Conservation (phyloP, 306 rosid species). For the Castanea mollissima region DNA sequence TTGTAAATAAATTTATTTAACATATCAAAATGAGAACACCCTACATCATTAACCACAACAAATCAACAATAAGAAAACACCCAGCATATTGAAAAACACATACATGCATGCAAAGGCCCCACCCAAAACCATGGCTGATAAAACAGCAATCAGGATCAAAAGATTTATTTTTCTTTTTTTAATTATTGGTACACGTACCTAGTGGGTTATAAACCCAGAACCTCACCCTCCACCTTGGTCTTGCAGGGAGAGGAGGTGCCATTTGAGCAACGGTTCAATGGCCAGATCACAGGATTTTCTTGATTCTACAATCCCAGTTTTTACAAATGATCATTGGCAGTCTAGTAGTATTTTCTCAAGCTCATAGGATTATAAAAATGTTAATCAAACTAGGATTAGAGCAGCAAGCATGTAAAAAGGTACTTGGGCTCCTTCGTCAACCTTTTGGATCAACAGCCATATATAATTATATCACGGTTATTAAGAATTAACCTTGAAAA, state of each 20-base stretch:
- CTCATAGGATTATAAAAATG: too few species aligned
- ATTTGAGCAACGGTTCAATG: too few species aligned
- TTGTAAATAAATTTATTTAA: neutral
- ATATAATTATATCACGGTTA: neutral
- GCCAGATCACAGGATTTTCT: neutral
- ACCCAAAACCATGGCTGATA: neutral
- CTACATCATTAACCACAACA: neutral
- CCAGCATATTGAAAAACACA: constrained; percentile 1
- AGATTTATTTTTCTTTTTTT: too few species aligned
- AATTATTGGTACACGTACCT: too few species aligned
- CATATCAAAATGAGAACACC: neutral
- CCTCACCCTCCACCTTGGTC: too few species aligned
- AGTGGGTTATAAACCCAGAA: too few species aligned
- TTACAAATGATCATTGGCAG: neutral
- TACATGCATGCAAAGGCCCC: neutral
- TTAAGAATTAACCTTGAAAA: neutral
- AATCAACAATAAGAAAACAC: neutral
- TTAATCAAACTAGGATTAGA: neutral
- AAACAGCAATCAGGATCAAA: neutral
- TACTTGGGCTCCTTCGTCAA: too few species aligned
- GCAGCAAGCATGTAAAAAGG: neutral
- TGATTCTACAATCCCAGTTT: neutral
- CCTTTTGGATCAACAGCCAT: neutral
- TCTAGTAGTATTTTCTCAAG: too few species aligned
- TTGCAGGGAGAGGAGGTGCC: too few species aligned